Evolutionary conservation across 2,329 filamentous ascomycete species (phyloP).

Genomic region (Exophiala sideris): DNA sequence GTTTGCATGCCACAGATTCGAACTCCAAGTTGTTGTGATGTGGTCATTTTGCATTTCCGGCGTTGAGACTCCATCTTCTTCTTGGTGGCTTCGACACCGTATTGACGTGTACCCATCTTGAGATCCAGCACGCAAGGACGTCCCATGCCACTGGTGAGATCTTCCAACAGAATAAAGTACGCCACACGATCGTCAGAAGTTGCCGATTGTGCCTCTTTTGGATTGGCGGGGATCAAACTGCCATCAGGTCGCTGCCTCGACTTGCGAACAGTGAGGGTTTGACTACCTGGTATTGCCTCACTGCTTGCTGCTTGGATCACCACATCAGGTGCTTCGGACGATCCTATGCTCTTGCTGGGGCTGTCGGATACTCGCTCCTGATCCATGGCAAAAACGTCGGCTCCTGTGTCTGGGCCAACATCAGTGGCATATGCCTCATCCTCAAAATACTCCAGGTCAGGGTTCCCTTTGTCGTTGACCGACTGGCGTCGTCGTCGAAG

Average conservation of each 20-base stretch:
- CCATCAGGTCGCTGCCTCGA: conserved; percentile 1
- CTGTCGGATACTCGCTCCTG: conserved; percentile 36
- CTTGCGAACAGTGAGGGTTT: not conserved
- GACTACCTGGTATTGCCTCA: not conserved
- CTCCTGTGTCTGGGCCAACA: conserved; percentile 70
- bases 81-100: conserved; percentile 83
- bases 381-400: conserved; percentile 68
- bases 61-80: conserved; percentile 93
- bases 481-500: conserved; percentile 74
- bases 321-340: not conserved
- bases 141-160: conserved; percentile 94
- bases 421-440: conserved; percentile 83
- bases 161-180: conserved; percentile 89
- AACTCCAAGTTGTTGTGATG: conserved; percentile 85
- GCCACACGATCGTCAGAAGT: conserved; percentile 63
- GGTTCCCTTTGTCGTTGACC: conserved; percentile 58
- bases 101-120: conserved; percentile 98
- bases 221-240: conserved; percentile 58
- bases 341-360: not conserved
- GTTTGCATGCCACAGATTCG: conserved; percentile 94
- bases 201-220: conserved; percentile 69
- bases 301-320: not conserved
- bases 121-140: conserved; percentile 94
- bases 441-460: conserved; percentile 86
- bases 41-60: conserved; percentile 88